Conservation (phyloP, 225 moss, liverwort and hornwort species). For the Polytrichum commune region DNA sequence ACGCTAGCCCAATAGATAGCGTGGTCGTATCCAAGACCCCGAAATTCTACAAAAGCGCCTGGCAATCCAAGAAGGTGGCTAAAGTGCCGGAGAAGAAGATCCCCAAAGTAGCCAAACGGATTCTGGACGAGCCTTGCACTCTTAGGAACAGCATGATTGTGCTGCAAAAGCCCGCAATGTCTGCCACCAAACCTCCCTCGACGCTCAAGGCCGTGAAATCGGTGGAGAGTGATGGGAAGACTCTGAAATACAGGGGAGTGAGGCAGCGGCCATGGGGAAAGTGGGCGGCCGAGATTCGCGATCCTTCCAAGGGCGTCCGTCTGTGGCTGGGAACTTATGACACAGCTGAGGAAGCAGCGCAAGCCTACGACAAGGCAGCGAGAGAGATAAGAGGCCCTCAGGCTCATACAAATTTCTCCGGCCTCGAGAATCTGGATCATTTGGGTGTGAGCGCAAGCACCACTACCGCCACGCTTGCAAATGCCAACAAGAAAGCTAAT, state of each 20-base stretch:
- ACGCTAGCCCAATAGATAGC: constrained; percentile 24
- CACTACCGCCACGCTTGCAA: background rate
- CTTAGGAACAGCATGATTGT: background rate
- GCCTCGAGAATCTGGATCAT: constrained; percentile 1
- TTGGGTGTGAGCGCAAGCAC: background rate
- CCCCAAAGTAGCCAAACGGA: constrained; percentile 16
- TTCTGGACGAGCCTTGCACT: constrained; percentile 6
- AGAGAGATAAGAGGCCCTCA: constrained; percentile 52
- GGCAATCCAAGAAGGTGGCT: constrained; percentile 17
- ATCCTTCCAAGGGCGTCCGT: constrained; percentile 55
- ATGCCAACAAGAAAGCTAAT: background rate
- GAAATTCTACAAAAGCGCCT: constrained; percentile 18
- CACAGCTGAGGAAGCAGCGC: constrained; percentile 51
- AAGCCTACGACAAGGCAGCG: constrained; percentile 51
- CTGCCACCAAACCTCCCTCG: constrained; percentile 10
- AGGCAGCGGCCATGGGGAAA: constrained; percentile 59
- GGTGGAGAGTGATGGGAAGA: constrained; percentile 7
- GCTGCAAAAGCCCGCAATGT: background rate
- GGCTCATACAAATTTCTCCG: constrained; percentile 48
- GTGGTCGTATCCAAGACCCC: constrained; percentile 11
- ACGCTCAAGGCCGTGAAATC: background rate
- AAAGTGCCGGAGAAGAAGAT: constrained; percentile 39
- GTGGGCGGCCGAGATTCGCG: constrained; percentile 66
- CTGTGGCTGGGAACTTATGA: constrained; percentile 58
- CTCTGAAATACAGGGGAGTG: constrained; percentile 45